Evolutionary conservation across 805 yeast species (phyloP).

Genomic region (Ogataea dorogensis): DNA sequence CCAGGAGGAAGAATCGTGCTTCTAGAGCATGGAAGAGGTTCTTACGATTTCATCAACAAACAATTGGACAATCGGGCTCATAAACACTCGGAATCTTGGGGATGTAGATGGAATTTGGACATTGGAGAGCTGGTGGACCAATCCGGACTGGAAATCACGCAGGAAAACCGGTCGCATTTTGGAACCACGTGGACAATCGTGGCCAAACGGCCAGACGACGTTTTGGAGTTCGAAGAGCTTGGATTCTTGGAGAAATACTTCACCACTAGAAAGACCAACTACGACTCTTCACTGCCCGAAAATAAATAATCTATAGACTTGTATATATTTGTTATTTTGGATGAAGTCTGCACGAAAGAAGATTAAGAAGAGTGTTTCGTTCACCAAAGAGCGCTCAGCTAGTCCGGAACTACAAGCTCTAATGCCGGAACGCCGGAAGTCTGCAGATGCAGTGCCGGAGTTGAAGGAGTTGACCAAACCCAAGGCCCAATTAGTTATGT

Average conservation of each 20-base stretch:
- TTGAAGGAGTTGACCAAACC: slow-evolving; percentile 19
- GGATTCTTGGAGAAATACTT: slow-evolving; percentile 51
- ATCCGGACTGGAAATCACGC: slow-evolving; percentile 80
- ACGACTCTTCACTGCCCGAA: slow-evolving; percentile 30
- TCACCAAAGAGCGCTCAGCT: slow-evolving; percentile 12
- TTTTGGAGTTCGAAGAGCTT: slow-evolving; percentile 45
- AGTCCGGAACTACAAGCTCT: too few relatives aligned
- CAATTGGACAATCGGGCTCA: slow-evolving; percentile 81
- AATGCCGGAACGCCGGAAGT: too few relatives aligned
- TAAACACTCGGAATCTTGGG: slow-evolving; percentile 86
- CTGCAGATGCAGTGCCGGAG: too few relatives aligned
- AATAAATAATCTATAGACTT: slow-evolving; percentile 7
- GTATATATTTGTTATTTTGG: slow-evolving; percentile 4
- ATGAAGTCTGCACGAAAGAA: slow-evolving; percentile 14
- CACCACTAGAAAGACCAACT: slow-evolving; percentile 32
- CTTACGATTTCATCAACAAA: slow-evolving; percentile 72
- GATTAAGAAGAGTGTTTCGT: slow-evolving; percentile 32
- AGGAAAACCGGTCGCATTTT: slow-evolving; percentile 76
- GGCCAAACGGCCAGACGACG: slow-evolving; percentile 72
- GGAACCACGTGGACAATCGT: slow-evolving; percentile 91
- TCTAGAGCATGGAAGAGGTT: slow-evolving; percentile 90
- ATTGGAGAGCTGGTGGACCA: slow-evolving; percentile 82
- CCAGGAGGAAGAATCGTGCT: slow-evolving; percentile 89
- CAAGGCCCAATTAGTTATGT: slow-evolving; percentile 16
- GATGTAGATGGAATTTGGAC: slow-evolving; percentile 96